These are phyloP conservation scores for Lachnellula occidentalis DNA, from an alignment of 2,329 filamentous ascomycete genomes.

Conservation along the genomic window DNA sequence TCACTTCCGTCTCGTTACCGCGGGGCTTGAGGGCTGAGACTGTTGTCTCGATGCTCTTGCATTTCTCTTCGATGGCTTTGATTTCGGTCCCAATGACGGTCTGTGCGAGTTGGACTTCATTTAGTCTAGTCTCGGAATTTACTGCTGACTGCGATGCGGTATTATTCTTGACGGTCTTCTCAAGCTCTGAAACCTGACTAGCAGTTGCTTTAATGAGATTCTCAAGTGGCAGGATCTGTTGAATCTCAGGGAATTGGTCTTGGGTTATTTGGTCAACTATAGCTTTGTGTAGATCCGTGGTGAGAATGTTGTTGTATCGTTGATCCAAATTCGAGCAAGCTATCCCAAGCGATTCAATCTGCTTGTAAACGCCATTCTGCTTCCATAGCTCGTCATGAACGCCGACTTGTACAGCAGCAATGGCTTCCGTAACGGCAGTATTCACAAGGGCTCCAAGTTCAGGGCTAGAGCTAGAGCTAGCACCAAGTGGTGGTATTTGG, in stretches of 20 bases:
- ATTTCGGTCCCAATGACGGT: neutral
- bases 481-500: neutral
- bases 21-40: neutral
- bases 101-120: neutral
- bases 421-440: neutral
- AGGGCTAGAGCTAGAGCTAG: neutral
- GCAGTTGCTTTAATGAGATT: neutral
- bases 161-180: neutral
- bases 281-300: conserved; percentile 26
- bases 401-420: neutral
- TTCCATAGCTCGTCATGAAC: neutral
- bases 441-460: neutral
- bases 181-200: neutral
- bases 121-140: neutral
- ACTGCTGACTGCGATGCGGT: neutral
- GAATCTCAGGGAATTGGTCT: neutral
- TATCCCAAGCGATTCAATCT: conserved; percentile 2
- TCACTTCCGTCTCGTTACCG: neutral
- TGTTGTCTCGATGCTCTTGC: neutral
- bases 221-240: neutral
- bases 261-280: conserved; percentile 28
- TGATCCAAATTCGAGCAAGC: conserved; percentile 12
- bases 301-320: conserved; percentile 26
- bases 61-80: neutral
- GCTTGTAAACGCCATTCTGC: neutral